Conservation (phyloP, 257 asterid genomes). For the Solanum etuberosum region DNA sequence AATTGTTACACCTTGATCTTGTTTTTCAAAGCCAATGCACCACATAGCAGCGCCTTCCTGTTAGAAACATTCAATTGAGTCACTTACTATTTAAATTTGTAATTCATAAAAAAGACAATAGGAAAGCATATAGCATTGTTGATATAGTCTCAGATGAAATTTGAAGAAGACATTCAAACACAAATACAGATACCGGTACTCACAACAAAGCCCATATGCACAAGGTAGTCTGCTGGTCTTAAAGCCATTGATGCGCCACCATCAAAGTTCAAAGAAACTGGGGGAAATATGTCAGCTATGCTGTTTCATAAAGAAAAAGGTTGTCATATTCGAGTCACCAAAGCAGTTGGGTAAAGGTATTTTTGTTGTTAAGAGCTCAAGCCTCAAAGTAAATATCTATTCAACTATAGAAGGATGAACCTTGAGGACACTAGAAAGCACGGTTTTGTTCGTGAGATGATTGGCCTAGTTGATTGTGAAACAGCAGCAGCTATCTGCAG, state of each 20-base stretch:
- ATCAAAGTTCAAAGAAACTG: conserved; percentile 61
- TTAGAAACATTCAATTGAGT: neutral
- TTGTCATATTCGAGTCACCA: neutral
- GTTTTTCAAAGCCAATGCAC: conserved; percentile 86
- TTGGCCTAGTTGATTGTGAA: conserved; percentile 40
- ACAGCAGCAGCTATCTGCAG: conserved; percentile 62
- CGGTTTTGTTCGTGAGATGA: conserved; percentile 39
- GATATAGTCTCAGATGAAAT: neutral
- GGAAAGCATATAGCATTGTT: neutral
- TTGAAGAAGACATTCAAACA: neutral
- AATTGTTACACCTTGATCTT: conserved; percentile 53
- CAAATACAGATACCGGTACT: conserved; percentile 15
- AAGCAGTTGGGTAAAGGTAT: neutral
- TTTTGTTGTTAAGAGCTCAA: neutral
- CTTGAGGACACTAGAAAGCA: conserved; percentile 56
- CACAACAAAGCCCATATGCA: conserved; percentile 53
- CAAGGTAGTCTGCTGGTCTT: conserved; percentile 70
- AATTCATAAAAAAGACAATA: neutral
- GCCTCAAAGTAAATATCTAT: neutral
- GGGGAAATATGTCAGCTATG: conserved; percentile 54
- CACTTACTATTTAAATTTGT: neutral
- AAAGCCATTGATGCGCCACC: conserved; percentile 59
- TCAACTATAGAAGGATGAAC: conserved; percentile 16
- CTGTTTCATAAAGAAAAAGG: conserved; percentile 21
- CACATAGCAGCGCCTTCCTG: conserved; percentile 80